Conservation (phyloP, 75 land plant genomes). For the Picea glauca region DNA sequence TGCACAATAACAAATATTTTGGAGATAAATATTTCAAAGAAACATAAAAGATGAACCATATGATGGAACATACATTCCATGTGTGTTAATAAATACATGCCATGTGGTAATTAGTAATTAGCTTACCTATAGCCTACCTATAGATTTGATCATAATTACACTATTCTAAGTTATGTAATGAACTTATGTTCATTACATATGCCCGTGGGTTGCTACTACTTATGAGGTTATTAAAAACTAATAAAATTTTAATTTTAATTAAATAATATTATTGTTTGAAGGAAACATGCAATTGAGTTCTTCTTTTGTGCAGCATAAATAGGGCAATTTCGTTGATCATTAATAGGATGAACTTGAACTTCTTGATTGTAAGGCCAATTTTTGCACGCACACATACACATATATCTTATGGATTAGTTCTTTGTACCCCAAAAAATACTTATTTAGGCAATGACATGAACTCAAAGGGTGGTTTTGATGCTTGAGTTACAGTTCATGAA, state of each 20-base stretch:
- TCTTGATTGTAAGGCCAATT: background rate
- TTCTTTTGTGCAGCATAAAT: background rate
- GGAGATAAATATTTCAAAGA: no score
- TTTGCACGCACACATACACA: background rate
- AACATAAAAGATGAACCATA: no score
- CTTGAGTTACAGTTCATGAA: constrained; percentile 29
- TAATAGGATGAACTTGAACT: background rate
- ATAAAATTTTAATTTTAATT: background rate
- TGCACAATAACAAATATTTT: no score
- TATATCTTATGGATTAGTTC: background rate
- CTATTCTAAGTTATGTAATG: no score
- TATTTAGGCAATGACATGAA: background rate
- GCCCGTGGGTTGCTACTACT: no score
- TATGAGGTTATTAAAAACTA: background rate
- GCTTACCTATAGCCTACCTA: no score
- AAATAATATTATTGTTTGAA: background rate
- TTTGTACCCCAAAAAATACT: background rate
- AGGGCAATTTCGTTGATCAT: background rate
- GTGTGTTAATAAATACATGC: no score
- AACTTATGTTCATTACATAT: background rate
- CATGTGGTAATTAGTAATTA: no score
- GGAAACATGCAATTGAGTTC: background rate
- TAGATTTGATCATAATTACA: no score
- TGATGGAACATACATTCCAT: no score
- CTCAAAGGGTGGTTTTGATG: background rate